Conservation (phyloP, 2,329 filamentous ascomycete species). For the Cladosporium colombiae region DNA sequence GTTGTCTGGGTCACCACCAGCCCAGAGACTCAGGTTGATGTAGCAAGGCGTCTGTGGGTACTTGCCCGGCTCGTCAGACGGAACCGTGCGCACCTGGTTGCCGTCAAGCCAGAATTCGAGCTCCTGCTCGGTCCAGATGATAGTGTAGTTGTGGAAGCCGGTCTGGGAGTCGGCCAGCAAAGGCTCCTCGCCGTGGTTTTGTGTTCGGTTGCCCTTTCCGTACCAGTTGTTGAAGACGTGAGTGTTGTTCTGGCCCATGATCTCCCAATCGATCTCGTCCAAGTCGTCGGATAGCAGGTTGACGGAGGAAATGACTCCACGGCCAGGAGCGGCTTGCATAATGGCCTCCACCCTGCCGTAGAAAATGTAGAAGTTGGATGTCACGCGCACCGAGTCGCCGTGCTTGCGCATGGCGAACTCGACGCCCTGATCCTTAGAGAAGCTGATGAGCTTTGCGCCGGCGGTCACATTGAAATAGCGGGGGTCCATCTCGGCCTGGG, state of each 20-base stretch:
- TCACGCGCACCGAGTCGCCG: conserved; percentile 75
- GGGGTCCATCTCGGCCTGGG: conserved; percentile 46
- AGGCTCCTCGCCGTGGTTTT: conserved; percentile 64
- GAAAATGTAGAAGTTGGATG: conserved; percentile 81
- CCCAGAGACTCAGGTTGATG: conserved; percentile 74
- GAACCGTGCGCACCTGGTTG: conserved; percentile 65
- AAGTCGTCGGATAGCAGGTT: conserved; percentile 82
- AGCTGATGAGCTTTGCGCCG: conserved; percentile 62
- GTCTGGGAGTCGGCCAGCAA: conserved; percentile 57
- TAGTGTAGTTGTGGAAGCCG: conserved; percentile 69
- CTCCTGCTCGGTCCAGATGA: conserved; percentile 67
- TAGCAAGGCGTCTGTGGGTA: conserved; percentile 78
- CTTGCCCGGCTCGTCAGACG: conserved; percentile 27
- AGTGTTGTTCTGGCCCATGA: conserved; percentile 66
- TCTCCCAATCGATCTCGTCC: conserved; percentile 88
- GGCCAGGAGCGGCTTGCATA: conserved; percentile 73
- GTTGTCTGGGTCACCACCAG: conserved; percentile 77
- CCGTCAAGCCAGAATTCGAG: conserved; percentile 72
- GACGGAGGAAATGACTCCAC: conserved; percentile 76
- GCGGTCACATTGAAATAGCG: conserved; percentile 56
- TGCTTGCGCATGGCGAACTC: conserved; percentile 69
- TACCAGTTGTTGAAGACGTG: conserved; percentile 74
- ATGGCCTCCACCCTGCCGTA: conserved; percentile 77
- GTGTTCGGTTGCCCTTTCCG: conserved; percentile 67
- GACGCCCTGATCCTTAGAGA: conserved; percentile 57